Evolutionary conservation across 805 yeast genomes (phyloP).

Genomic region (Yarrowia keelungensis): DNA sequence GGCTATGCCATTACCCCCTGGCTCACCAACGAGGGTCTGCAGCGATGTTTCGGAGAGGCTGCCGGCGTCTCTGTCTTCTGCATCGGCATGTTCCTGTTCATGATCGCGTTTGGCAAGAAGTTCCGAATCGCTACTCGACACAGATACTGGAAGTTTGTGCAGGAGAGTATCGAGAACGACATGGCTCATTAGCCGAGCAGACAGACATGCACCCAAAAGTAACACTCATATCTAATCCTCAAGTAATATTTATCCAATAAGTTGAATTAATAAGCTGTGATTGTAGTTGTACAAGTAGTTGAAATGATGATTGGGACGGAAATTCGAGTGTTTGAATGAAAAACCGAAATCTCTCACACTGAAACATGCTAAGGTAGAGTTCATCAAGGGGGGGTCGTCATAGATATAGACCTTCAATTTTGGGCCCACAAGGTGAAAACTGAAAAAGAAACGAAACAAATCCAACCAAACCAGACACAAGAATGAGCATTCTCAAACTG

Average conservation of each 20-base stretch:
- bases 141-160: constrained; percentile 35
- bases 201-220: background rate
- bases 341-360: no score
- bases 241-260: constrained; percentile 18
- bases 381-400: no score
- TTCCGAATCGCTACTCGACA: constrained; percentile 43
- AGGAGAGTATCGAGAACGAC: constrained; percentile 30
- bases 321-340: no score
- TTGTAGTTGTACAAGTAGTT: background rate
- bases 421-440: no score
- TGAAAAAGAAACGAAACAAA: no score
- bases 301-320: background rate
- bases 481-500: no score
- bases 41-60: constrained; percentile 52
- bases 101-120: constrained; percentile 52
- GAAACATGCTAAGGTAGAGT: no score
- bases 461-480: no score
- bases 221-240: background rate
- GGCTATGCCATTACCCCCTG: constrained; percentile 61
- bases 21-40: constrained; percentile 56
- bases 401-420: no score
- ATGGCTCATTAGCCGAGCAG: constrained; percentile 9
- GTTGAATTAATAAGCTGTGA: no score
- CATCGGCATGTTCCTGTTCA: constrained; percentile 30
- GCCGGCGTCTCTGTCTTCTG: constrained; percentile 25